These are phyloP conservation scores for Epichloe brachyelytri DNA, from an alignment of 2,329 filamentous ascomycete genomes.

Conservation along the genomic window DNA sequence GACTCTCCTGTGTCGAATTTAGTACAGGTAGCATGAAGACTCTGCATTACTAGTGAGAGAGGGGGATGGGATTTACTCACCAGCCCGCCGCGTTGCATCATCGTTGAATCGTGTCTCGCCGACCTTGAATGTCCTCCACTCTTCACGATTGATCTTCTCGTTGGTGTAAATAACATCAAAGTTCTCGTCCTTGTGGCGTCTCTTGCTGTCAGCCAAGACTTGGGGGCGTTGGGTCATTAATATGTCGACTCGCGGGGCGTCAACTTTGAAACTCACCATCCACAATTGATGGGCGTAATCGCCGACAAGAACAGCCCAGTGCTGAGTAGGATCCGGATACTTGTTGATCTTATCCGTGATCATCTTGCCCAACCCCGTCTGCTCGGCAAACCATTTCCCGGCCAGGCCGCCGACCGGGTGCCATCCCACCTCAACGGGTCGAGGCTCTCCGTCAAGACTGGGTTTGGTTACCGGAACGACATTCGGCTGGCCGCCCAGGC, in stretches of 20 bases:
- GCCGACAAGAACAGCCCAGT: slow-evolving; percentile 46
- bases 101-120: slow-evolving; percentile 42
- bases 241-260: not conserved
- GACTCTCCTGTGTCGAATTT: slow-evolving; percentile 29
- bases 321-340: slow-evolving; percentile 46
- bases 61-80: slow-evolving; percentile 17
- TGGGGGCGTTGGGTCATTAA: not conserved
- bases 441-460: slow-evolving; percentile 16
- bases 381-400: slow-evolving; percentile 45
- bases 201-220: not conserved
- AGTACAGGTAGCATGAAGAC: not conserved
- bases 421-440: slow-evolving; percentile 40
- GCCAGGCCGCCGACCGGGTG: slow-evolving; percentile 43
- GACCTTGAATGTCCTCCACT: slow-evolving; percentile 38
- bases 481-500: slow-evolving; percentile 20
- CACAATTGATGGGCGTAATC: slow-evolving; percentile 44
- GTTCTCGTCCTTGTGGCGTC: slow-evolving; percentile 29
- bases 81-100: slow-evolving; percentile 35
- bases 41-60: not conserved
- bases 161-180: slow-evolving; percentile 46
- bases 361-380: slow-evolving; percentile 40
- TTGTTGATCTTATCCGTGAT: slow-evolving; percentile 41
- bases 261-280: slow-evolving; percentile 30
- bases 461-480: slow-evolving; percentile 18
- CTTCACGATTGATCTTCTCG: slow-evolving; percentile 27